These are phyloP conservation scores for Diaporthe sp. DNA, from an alignment of 2,329 filamentous ascomycete genomes.

Conservation along the genomic window DNA sequence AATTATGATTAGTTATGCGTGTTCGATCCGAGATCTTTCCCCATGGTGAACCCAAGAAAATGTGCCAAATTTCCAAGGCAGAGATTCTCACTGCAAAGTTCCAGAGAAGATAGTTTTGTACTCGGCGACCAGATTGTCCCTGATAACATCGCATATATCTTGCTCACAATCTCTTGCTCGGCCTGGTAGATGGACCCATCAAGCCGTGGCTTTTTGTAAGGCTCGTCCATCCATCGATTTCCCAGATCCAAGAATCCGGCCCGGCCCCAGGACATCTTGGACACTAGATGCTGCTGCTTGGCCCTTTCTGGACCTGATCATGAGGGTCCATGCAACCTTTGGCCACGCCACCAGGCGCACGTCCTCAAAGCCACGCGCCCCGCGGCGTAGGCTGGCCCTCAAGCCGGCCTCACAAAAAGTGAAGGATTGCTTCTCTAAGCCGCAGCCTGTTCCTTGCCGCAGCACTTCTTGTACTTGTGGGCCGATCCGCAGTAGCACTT, in stretches of 20 bases:
- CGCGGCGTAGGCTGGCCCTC: not conserved
- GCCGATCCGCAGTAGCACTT: conserved; percentile 42
- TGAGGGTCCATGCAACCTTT: not conserved
- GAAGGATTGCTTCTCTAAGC: not conserved
- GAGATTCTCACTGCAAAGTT: not conserved
- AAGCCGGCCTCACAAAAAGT: too few relatives aligned
- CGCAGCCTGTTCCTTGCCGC: conserved; percentile 24
- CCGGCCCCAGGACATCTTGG: not conserved
- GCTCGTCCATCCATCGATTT: too few relatives aligned
- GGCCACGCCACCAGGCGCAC: not conserved
- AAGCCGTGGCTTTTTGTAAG: not conserved
- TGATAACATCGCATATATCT: not conserved
- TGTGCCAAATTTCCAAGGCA: not conserved
- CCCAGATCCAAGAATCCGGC: not conserved
- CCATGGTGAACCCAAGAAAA: not conserved
- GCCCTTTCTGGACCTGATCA: not conserved
- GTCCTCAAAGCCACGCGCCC: not conserved
- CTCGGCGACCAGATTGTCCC: not conserved
- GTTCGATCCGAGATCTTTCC: not conserved
- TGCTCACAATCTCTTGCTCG: not conserved
- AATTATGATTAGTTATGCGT: not conserved
- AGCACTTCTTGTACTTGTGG: conserved; percentile 41
- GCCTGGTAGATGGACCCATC: not conserved
- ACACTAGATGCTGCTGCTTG: not conserved
- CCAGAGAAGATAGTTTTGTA: not conserved